A percentile compares a stretch with the other conserved stretches of the same genome.
phyloP scores from a whole-genome alignment of 1,139 yeast genomes.

The Saccharomycopsis hybrid region DNA sequence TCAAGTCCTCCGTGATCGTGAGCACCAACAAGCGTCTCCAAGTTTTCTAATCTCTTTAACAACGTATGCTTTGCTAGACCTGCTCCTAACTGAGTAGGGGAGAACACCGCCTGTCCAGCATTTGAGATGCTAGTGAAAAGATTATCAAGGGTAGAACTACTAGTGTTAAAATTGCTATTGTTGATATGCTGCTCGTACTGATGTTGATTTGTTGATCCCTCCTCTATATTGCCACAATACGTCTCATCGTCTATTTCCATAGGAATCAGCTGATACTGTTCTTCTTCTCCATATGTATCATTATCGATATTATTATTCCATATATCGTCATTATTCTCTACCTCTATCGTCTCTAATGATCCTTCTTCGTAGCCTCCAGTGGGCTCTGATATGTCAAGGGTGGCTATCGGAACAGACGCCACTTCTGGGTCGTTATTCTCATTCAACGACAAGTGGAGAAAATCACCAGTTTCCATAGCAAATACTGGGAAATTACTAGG shows the following conservation, averaged over 20 bases:
- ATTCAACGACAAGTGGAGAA: constrained; percentile 1
- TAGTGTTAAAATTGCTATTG: too few species aligned
- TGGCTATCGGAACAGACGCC: neutral
- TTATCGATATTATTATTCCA: neutral
- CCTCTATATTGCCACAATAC: neutral
- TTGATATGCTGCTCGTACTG: neutral
- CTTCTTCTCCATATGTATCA: constrained; percentile 2
- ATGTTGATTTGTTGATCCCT: neutral
- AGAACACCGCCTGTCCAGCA: constrained; percentile 21
- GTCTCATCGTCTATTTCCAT: neutral
- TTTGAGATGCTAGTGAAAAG: constrained; percentile 4
- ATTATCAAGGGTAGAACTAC: neutral
- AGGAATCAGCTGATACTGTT: neutral
- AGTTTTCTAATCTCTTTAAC: too few species aligned
- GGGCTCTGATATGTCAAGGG: neutral
- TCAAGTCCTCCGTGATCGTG: too few species aligned
- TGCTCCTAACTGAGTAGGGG: constrained; percentile 28
- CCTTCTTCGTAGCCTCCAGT: neutral
- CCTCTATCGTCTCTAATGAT: neutral
- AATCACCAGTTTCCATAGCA: neutral
- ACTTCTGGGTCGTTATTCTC: constrained; percentile 8
- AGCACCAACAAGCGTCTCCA: too few species aligned
- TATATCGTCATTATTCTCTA: constrained; percentile 1
- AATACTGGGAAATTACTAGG: too few species aligned
- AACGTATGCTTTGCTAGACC: constrained; percentile 23